Evolutionary conservation across 129 eudicot genomes (phyloP).

Genomic region (Calendula officinalis): DNA sequence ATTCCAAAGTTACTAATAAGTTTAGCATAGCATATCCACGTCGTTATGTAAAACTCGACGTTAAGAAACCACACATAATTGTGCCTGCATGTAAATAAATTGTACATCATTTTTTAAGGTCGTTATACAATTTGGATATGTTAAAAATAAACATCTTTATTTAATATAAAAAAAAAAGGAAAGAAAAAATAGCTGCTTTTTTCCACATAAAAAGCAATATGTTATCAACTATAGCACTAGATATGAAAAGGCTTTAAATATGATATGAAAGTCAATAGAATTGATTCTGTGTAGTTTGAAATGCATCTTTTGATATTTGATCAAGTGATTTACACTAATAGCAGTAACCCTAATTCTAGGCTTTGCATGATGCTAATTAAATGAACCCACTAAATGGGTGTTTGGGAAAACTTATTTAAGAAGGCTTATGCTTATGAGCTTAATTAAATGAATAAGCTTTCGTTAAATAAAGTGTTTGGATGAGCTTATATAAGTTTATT

Average conservation of each 20-base stretch:
- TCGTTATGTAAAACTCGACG: slow-evolving; percentile 21
- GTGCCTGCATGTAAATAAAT: slow-evolving; percentile 34
- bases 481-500: no score
- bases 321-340: slow-evolving; percentile 12
- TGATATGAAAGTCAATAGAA: slow-evolving; percentile 16
- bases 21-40: slow-evolving; percentile 26
- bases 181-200: slow-evolving; percentile 6
- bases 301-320: not conserved
- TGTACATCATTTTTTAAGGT: slow-evolving; percentile 1
- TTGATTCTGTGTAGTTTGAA: slow-evolving; percentile 1
- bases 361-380: not conserved
- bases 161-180: not conserved
- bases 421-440: no score
- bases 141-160: not conserved
- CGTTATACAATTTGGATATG: not conserved
- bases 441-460: no score
- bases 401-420: no score
- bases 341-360: not conserved
- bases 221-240: slow-evolving; percentile 5
- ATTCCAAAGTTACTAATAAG: slow-evolving; percentile 31
- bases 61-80: not conserved
- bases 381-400: no score
- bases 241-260: not conserved
- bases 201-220: slow-evolving; percentile 8
- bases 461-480: no score